Conservation (phyloP, 108 stramenopile species). For the Skeletonema costatum region DNA sequence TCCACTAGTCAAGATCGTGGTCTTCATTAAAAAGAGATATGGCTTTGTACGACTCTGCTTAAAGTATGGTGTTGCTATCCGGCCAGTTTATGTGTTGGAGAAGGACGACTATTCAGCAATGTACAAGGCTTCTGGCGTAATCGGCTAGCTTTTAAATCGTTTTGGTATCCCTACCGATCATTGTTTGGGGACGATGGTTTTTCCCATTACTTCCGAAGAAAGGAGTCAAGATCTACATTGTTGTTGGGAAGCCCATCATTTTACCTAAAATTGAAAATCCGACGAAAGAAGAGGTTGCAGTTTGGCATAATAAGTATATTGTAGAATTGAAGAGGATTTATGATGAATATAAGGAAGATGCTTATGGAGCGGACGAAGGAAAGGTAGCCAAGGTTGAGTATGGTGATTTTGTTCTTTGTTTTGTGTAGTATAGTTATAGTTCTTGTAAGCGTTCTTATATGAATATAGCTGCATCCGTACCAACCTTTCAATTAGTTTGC, state of each 20-base stretch:
- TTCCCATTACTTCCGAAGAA: slow-evolving; percentile 62
- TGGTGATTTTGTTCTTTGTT: slow-evolving; percentile 45
- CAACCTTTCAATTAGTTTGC: too few relatives aligned
- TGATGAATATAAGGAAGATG: slow-evolving; percentile 64
- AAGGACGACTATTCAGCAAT: slow-evolving; percentile 54
- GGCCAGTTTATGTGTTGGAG: slow-evolving; percentile 75
- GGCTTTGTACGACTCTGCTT: slow-evolving; percentile 71
- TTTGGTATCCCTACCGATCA: slow-evolving; percentile 47
- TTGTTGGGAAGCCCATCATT: slow-evolving; percentile 56
- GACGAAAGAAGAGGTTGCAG: slow-evolving; percentile 51
- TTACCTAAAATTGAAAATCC: slow-evolving; percentile 68
- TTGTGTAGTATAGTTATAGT: too few relatives aligned
- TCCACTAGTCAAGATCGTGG: slow-evolving; percentile 49
- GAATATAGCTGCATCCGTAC: too few relatives aligned
- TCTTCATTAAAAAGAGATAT: slow-evolving; percentile 59
- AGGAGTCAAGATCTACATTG: slow-evolving; percentile 46
- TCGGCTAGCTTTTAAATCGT: slow-evolving; percentile 36
- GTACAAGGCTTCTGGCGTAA: slow-evolving; percentile 51
- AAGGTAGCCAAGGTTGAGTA: slow-evolving; percentile 57
- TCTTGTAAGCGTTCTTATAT: too few relatives aligned
- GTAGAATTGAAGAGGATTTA: slow-evolving; percentile 52
- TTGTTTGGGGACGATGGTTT: slow-evolving; percentile 51
- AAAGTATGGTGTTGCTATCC: slow-evolving; percentile 55
- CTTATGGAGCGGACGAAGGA: slow-evolving; percentile 50
- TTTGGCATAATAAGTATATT: slow-evolving; percentile 69